Evolutionary conservation across 352 stramenopile species (phyloP).

Genomic region (Phytophthora aleatoria): DNA sequence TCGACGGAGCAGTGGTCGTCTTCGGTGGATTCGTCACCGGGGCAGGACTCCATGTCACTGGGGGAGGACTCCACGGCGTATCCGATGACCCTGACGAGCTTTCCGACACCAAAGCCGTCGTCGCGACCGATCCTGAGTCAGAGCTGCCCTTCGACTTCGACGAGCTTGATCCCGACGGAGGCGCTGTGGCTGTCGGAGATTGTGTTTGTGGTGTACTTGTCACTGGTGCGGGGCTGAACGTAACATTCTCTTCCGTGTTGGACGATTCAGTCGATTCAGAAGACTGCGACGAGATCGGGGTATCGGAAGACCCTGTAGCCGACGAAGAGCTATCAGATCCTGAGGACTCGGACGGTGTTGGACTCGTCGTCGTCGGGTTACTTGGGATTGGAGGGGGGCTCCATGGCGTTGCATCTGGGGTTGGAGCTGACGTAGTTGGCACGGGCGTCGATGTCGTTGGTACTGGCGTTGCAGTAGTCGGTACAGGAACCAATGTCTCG

Average conservation of each 20-base stretch:
- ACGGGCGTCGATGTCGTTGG: constrained; percentile 2
- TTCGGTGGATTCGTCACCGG: constrained; percentile 27
- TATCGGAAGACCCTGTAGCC: constrained; percentile 3
- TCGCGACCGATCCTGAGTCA: constrained; percentile 19
- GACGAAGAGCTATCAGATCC: constrained; percentile 21
- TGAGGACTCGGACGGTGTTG: constrained; percentile 15
- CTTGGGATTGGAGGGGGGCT: constrained; percentile 30
- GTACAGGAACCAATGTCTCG: constrained; percentile 1
- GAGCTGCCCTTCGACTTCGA: constrained; percentile 13
- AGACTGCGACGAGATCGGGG: constrained; percentile 12
- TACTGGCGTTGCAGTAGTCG: constrained; percentile 8
- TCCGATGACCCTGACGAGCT: constrained; percentile 22
- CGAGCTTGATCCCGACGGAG: constrained; percentile 21
- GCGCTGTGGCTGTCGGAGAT: constrained; percentile 8
- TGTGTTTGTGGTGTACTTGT: constrained; percentile 29
- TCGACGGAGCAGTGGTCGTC: constrained; percentile 21
- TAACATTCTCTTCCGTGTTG: constrained; percentile 12
- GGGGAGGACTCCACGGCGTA: constrained; percentile 27
- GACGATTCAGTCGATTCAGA: constrained; percentile 13
- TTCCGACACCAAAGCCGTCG: constrained; percentile 12
- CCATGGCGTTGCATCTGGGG: constrained; percentile 19
- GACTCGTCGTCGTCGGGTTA: constrained; percentile 16
- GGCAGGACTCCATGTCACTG: constrained; percentile 27
- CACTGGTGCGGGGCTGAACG: constrained; percentile 32
- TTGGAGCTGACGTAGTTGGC: constrained; percentile 18